Evolutionary conservation across 2,329 filamentous ascomycete species (phyloP).

Genomic region (Spiromastix sp.): DNA sequence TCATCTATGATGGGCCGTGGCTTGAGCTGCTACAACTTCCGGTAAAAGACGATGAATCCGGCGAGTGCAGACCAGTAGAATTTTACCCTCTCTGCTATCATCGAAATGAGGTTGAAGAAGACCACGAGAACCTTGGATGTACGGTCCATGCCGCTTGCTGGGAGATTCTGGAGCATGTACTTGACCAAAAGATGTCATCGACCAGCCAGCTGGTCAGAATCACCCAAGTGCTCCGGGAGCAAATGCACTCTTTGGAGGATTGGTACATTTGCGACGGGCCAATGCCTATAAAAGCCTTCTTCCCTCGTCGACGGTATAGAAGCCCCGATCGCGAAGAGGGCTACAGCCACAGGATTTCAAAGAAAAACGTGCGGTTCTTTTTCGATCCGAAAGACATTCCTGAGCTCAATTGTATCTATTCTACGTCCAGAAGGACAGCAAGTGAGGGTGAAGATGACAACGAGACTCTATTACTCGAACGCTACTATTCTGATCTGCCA

Average conservation of each 20-base stretch:
- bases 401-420: background rate
- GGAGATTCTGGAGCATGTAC: background rate
- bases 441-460: too few species aligned
- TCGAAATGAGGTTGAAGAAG: background rate
- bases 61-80: background rate
- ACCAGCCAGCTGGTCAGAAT: background rate
- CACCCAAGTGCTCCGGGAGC: constrained; percentile 1
- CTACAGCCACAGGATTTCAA: too few species aligned
- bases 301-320: background rate
- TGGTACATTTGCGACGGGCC: background rate
- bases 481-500: constrained; percentile 1
- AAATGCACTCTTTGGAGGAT: too few species aligned
- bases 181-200: background rate
- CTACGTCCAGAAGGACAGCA: background rate
- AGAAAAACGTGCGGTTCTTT: background rate
- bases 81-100: constrained; percentile 4
- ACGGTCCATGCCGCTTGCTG: constrained; percentile 1
- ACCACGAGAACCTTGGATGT: background rate
- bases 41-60: constrained; percentile 3
- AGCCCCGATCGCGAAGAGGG: background rate
- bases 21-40: constrained; percentile 3
- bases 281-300: constrained; percentile 1
- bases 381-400: constrained; percentile 1
- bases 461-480: background rate
- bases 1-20: constrained; percentile 3